These are phyloP conservation scores for Alternaria incomplexa DNA, from an alignment of 2,329 filamentous ascomycete genomes.

Conservation along the genomic window DNA sequence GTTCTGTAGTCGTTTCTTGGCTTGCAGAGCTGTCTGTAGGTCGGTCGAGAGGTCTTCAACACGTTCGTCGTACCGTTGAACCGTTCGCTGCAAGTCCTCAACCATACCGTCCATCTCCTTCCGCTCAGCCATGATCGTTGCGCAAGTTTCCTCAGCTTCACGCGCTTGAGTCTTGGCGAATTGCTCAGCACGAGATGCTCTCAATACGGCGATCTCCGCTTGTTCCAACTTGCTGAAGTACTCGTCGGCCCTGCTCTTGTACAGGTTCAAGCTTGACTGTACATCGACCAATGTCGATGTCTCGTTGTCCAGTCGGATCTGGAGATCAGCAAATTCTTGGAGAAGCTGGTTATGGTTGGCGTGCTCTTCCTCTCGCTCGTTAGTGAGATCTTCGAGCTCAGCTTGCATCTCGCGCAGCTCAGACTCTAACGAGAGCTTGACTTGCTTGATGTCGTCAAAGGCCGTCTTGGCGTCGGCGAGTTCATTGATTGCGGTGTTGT, in stretches of 20 bases:
- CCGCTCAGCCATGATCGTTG: constrained; percentile 87
- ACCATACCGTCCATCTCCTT: constrained; percentile 87
- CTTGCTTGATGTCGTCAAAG: constrained; percentile 85
- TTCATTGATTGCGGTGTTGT: constrained; percentile 85
- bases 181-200: constrained; percentile 88
- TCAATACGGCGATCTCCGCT: constrained; percentile 92
- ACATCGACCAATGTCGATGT: constrained; percentile 84
- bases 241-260: constrained; percentile 91
- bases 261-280: constrained; percentile 80
- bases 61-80: constrained; percentile 87
- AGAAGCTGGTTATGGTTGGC: constrained; percentile 87
- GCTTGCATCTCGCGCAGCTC: constrained; percentile 84
- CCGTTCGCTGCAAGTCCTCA: constrained; percentile 88
- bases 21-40: constrained; percentile 80
- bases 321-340: constrained; percentile 90
- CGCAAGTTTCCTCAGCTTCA: constrained; percentile 90
- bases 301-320: constrained; percentile 90
- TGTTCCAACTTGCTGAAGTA: constrained; percentile 98
- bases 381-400: constrained; percentile 80
- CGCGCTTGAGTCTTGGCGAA: constrained; percentile 89
- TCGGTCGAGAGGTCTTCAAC: constrained; percentile 92
- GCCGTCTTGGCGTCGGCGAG: constrained; percentile 85
- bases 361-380: constrained; percentile 83
- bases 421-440: constrained; percentile 79
- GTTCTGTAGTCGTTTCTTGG: constrained; percentile 93